Percentiles rank a stretch among this genome's conserved stretches.
Conservation (phyloP, 495 filamentous ascomycete genomes). For the Platismatia glauca region DNA sequence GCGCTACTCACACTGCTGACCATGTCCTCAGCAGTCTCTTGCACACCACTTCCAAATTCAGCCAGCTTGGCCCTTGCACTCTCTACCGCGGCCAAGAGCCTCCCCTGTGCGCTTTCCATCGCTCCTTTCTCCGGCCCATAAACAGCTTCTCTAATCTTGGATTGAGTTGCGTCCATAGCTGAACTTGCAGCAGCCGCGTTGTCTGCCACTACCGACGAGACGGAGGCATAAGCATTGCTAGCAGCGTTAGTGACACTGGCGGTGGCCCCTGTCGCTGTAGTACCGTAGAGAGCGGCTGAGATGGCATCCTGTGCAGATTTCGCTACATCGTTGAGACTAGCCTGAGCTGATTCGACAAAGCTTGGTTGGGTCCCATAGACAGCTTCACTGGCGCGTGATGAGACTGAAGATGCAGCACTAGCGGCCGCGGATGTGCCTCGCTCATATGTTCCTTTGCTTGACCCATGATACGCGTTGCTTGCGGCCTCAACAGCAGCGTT, state of each 20-base stretch:
- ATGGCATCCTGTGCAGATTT: constrained; percentile 41
- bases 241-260: constrained; percentile 33
- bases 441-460: constrained; percentile 45
- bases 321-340: constrained; percentile 42
- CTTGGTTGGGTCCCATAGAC: constrained; percentile 47
- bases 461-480: constrained; percentile 51
- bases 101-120: constrained; percentile 45
- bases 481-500: constrained; percentile 53
- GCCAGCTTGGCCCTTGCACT: constrained; percentile 41
- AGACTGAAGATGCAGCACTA: constrained; percentile 40
- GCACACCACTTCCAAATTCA: constrained; percentile 37
- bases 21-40: constrained; percentile 39
- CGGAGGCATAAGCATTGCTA: constrained; percentile 27
- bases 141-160: constrained; percentile 31
- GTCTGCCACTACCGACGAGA: constrained; percentile 27
- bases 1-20: constrained; percentile 37
- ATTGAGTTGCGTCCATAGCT: constrained; percentile 22
- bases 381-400: constrained; percentile 42
- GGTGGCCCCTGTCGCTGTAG: constrained; percentile 32
- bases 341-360: constrained; percentile 41
- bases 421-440: constrained; percentile 43
- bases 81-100: constrained; percentile 39
- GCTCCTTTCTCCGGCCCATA: constrained; percentile 44
- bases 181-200: constrained; percentile 29
- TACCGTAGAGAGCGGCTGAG: constrained; percentile 48